Percentiles rank a stretch among this genome's conserved stretches.
Evolutionary conservation across 1,139 yeast species (phyloP).

Genomic region (Yamadazyma atmosphaerica): DNA sequence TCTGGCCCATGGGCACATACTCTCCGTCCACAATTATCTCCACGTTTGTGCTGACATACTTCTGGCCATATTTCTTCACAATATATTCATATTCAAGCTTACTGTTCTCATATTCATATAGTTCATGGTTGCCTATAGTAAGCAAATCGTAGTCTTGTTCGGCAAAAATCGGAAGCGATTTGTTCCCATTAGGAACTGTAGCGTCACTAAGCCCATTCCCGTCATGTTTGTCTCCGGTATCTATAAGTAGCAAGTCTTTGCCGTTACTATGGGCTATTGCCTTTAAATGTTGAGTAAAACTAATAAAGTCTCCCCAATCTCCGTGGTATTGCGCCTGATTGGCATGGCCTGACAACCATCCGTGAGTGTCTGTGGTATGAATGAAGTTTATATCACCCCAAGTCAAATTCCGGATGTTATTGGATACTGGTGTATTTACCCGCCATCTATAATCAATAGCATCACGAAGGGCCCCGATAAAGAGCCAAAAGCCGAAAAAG

Average conservation of each 20-base stretch:
- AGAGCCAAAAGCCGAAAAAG: too few relatives aligned
- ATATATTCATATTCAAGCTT: constrained; percentile 63
- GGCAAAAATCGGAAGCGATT: constrained; percentile 63
- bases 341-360: constrained; percentile 89
- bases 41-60: constrained; percentile 80
- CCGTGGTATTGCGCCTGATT: constrained; percentile 75
- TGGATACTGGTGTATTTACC: not conserved
- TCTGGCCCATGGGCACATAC: constrained; percentile 67
- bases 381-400: constrained; percentile 79
- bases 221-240: constrained; percentile 93
- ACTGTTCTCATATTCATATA: constrained; percentile 71
- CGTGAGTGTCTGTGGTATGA: constrained; percentile 96
- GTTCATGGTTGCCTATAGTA: constrained; percentile 91
- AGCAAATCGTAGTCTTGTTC: constrained; percentile 73
- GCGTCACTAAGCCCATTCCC: constrained; percentile 90
- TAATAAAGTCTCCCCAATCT: constrained; percentile 90
- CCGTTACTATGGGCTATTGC: constrained; percentile 42
- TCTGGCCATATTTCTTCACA: constrained; percentile 58
- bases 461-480: too few relatives aligned
- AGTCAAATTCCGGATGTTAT: constrained; percentile 42
- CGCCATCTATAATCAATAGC: not conserved
- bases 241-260: constrained; percentile 72
- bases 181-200: constrained; percentile 66
- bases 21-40: constrained; percentile 54
- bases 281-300: constrained; percentile 59